Evolutionary conservation across 176 grass and related monocot species (phyloP).

Genomic region (Triticum timopheevii): DNA sequence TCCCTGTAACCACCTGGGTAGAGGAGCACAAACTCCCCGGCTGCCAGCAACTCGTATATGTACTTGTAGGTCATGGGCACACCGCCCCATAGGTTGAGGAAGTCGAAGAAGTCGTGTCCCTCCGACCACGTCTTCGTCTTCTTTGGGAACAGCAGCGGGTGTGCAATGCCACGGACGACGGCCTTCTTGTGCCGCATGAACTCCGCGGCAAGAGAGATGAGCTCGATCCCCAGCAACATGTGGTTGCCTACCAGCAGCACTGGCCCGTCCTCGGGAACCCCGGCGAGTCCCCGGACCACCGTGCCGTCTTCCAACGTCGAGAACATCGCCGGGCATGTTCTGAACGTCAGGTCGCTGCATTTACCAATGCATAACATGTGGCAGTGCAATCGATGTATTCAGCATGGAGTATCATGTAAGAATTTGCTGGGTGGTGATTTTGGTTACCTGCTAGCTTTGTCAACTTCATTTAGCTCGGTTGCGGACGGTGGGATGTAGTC

Average conservation of each 20-base stretch:
- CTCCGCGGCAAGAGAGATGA: constrained; percentile 52
- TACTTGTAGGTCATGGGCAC: constrained; percentile 52
- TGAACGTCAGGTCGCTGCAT: constrained; percentile 46
- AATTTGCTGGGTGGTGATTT: background rate
- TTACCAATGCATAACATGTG: background rate
- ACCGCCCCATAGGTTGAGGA: constrained; percentile 54
- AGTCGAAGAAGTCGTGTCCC: constrained; percentile 69
- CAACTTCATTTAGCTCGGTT: constrained; percentile 49
- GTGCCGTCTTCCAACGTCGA: constrained; percentile 55
- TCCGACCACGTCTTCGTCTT: constrained; percentile 36
- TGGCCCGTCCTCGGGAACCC: constrained; percentile 51
- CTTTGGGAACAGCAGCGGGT: constrained; percentile 52
- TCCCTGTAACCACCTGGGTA: constrained; percentile 70
- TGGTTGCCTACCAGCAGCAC: constrained; percentile 77
- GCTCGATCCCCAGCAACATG: constrained; percentile 67
- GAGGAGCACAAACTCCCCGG: constrained; percentile 61
- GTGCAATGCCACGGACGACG: constrained; percentile 52
- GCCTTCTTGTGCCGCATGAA: constrained; percentile 47
- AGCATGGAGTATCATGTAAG: background rate
- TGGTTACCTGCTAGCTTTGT: constrained; percentile 52
- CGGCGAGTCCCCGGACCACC: constrained; percentile 47
- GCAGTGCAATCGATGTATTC: background rate
- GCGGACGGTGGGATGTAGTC: constrained; percentile 64
- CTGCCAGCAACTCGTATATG: constrained; percentile 49
- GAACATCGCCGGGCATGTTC: constrained; percentile 58